Base-by-base conservation (phyloP, 495 filamentous ascomycete species). In the Penicilliopsis zonata region DNA sequence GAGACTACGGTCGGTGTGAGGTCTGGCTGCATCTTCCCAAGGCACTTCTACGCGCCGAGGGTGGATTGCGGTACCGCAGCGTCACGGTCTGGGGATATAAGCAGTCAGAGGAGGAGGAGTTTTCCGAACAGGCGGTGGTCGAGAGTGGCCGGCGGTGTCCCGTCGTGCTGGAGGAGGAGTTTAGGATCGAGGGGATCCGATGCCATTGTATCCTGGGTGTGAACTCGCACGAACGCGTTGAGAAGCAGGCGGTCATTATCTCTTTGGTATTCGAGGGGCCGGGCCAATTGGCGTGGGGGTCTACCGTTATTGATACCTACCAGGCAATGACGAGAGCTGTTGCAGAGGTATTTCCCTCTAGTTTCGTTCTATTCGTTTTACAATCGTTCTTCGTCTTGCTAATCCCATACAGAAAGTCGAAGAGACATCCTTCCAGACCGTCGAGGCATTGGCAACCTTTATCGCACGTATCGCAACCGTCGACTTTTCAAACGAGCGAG, bases 321-420 rank as follows among this genome's bases (percentile, higher is more conserved):
- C 57, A 61, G 41, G 54, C 44, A 25, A 56, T 63, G 56, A 59
- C 56, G 8, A 46, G 56, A 44, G 47, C 46, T 34, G 57, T 66
- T 26, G 61, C 61, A 30, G 61, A 66, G 55, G 61, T 63, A 38
- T 24, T 53, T 48, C 19, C 18, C 9, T 23, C 5, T 13, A 30
- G 13, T 31, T n/a, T 9, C 33, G 17, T 31, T 9, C 12, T 29
- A 5, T 27, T 14, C 41, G 14, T 33, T 13, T 31, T 37, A 36
- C 33, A 4, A 40, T 31, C 9, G 42, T 20, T 16, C 31, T 31
- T n/a, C n/a, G n/a, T n/a, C n/a, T n/a, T n/a, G n/a, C n/a, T n/a
- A n/a, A n/a, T n/a, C n/a, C n/a, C n/a, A n/a, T n/a, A n/a, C n/a
- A 73, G 53, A 53, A 61, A 37, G 66, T 76, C 18, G 70, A 76